Evolutionary conservation across 306 rosid genomes (phyloP).

Genomic region (Prinsepia uniflora): DNA sequence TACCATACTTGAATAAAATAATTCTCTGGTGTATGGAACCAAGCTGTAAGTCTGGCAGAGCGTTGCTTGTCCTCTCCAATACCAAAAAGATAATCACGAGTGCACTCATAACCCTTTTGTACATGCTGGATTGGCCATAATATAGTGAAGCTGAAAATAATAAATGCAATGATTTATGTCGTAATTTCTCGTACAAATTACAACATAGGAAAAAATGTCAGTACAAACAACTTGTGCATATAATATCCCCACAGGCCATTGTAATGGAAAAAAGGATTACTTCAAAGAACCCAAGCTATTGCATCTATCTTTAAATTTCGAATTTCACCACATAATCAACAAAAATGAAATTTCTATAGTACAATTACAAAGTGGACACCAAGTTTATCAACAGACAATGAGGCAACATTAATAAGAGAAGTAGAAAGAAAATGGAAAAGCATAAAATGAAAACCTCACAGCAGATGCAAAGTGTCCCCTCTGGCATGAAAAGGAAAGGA

Average conservation of each 20-base stretch:
- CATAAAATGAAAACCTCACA: conserved; percentile 52
- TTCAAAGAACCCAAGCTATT: conserved; percentile 3
- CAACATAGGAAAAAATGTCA: conserved; percentile 19
- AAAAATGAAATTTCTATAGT: conserved; percentile 15
- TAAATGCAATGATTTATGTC: conserved; percentile 15
- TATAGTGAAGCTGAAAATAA: conserved; percentile 64
- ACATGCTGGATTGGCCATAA: conserved; percentile 75
- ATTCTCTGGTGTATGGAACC: conserved; percentile 82
- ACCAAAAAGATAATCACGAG: conserved; percentile 83
- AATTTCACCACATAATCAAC: conserved; percentile 1
- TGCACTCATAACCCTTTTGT: conserved; percentile 66
- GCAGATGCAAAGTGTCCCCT: conserved; percentile 77
- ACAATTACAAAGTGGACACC: conserved; percentile 8
- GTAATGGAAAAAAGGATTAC: not conserved
- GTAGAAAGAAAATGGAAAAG: conserved; percentile 5
- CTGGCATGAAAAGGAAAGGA: conserved; percentile 91
- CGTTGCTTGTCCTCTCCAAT: conserved; percentile 91
- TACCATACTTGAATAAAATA: conserved; percentile 66
- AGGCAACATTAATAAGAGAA: conserved; percentile 21
- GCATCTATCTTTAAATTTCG: not conserved
- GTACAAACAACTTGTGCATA: conserved; percentile 5
- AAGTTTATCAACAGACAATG: conserved; percentile 12
- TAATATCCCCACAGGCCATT: not conserved
- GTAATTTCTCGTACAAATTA: not conserved
- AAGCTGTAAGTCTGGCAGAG: conserved; percentile 88